phyloP scores from a whole-genome alignment of 2,329 filamentous ascomycete genomes.

The Paracoccidioides lutzii region DNA sequence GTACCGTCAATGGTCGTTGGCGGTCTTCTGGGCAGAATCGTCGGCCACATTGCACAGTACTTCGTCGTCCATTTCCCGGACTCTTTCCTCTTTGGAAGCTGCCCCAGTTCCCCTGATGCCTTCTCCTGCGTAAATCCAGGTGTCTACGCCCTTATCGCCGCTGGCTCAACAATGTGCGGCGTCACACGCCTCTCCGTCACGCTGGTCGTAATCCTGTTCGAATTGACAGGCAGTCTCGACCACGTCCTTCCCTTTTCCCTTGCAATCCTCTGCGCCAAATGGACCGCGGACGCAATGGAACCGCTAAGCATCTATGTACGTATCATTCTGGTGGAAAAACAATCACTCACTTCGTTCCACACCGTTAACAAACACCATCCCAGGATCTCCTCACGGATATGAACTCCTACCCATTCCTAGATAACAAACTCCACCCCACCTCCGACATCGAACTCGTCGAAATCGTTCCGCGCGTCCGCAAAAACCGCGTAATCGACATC shows the following conservation, averaged over 20 bases:
- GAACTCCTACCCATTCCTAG: constrained; percentile 95
- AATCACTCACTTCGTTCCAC: background rate
- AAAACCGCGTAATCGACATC: constrained; percentile 76
- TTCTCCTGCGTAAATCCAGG: constrained; percentile 86
- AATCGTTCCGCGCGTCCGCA: constrained; percentile 63
- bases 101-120: constrained; percentile 52
- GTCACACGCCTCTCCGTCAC: constrained; percentile 90
- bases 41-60: constrained; percentile 77
- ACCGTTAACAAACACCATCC: background rate
- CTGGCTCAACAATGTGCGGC: constrained; percentile 94
- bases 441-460: constrained; percentile 82
- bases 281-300: constrained; percentile 92
- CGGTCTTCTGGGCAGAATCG: constrained; percentile 74
- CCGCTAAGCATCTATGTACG: constrained; percentile 81
- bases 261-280: constrained; percentile 88
- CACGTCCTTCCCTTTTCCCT: constrained; percentile 92
- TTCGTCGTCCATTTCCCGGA: constrained; percentile 60
- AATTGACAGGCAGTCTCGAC: constrained; percentile 85
- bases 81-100: constrained; percentile 61
- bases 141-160: constrained; percentile 90
- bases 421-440: constrained; percentile 84
- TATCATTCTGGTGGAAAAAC: constrained; percentile 5
- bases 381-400: constrained; percentile 86
- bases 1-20: constrained; percentile 98
- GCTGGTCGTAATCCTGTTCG: constrained; percentile 86